A percentile compares a stretch with the other conserved stretches of the same genome.
Conservation (phyloP, 2,329 filamentous ascomycete species). For the Apiospora pterosperma region DNA sequence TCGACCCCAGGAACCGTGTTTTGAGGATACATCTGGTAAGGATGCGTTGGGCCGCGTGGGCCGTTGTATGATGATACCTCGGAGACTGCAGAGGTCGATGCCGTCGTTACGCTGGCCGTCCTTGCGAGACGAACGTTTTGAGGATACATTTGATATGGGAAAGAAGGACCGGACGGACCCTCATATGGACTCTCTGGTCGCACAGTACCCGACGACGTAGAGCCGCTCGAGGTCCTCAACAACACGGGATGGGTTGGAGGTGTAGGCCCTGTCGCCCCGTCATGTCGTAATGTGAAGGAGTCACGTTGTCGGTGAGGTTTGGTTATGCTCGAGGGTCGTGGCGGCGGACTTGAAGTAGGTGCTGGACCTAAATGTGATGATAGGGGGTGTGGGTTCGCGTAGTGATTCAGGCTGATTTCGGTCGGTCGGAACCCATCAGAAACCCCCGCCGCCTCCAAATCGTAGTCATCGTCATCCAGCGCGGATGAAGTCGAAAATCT, state of each 20-base stretch:
- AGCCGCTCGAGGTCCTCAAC: conserved; percentile 28
- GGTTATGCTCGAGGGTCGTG: conserved; percentile 51
- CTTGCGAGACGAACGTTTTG: conserved; percentile 56
- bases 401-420: conserved; percentile 20
- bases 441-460: conserved; percentile 46
- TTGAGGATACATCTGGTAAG: conserved; percentile 84
- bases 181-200: conserved; percentile 61
- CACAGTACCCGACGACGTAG: conserved; percentile 24
- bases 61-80: conserved; percentile 56
- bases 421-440: conserved; percentile 33
- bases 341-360: conserved; percentile 13
- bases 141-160: conserved; percentile 82
- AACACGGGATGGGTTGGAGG: conserved; percentile 16
- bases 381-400: conserved; percentile 16
- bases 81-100: conserved; percentile 60
- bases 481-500: conserved; percentile 17
- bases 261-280: conserved; percentile 37
- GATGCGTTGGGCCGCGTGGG: conserved; percentile 70
- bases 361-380: neutral
- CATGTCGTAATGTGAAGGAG: conserved; percentile 49
- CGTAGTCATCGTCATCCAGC: conserved; percentile 42
- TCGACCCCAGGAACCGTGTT: conserved; percentile 61
- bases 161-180: conserved; percentile 70
- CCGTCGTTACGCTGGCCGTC: conserved; percentile 66
- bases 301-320: conserved; percentile 50